Percentiles rank a stretch among this genome's conserved stretches.
These are phyloP conservation scores for Colletotrichum orbiculare DNA, from an alignment of 2,329 filamentous ascomycete species.

Conservation along the genomic window DNA sequence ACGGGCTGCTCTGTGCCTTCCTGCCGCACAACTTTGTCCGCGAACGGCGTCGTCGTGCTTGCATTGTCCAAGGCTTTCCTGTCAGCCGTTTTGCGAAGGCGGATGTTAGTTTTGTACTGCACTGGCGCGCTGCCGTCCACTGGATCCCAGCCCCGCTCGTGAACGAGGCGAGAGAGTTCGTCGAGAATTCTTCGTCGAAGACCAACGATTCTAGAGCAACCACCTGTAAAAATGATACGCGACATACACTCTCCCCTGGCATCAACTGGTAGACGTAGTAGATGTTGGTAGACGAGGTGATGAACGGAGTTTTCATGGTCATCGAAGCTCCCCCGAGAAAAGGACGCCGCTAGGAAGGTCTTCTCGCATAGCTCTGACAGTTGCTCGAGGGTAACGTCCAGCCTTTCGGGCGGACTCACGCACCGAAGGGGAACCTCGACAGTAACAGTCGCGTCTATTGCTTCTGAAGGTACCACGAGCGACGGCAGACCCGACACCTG, in stretches of 20 bases:
- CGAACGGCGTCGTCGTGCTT: too few relatives aligned
- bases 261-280: constrained; percentile 83
- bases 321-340: constrained; percentile 72
- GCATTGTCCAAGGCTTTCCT: constrained; percentile 37
- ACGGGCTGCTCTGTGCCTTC: constrained; percentile 46
- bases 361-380: constrained; percentile 81
- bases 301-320: constrained; percentile 88
- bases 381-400: constrained; percentile 73
- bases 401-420: constrained; percentile 60
- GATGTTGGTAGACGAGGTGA: constrained; percentile 77
- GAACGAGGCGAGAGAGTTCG: constrained; percentile 76
- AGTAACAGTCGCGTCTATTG: constrained; percentile 9
- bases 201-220: constrained; percentile 81
- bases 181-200: constrained; percentile 80
- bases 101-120: constrained; percentile 59
- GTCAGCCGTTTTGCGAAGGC: constrained; percentile 49
- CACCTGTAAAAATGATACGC: constrained; percentile 87
- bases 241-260: constrained; percentile 88
- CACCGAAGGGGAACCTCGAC: constrained; percentile 60
- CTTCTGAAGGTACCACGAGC: too few relatives aligned
- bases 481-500: not conserved
- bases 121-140: constrained; percentile 77
- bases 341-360: constrained; percentile 73
- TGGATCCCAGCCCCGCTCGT: constrained; percentile 79
- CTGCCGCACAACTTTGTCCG: constrained; percentile 14